Base-by-base conservation (phyloP, 345 rosid species). In the Boechera divaricarpa region DNA sequence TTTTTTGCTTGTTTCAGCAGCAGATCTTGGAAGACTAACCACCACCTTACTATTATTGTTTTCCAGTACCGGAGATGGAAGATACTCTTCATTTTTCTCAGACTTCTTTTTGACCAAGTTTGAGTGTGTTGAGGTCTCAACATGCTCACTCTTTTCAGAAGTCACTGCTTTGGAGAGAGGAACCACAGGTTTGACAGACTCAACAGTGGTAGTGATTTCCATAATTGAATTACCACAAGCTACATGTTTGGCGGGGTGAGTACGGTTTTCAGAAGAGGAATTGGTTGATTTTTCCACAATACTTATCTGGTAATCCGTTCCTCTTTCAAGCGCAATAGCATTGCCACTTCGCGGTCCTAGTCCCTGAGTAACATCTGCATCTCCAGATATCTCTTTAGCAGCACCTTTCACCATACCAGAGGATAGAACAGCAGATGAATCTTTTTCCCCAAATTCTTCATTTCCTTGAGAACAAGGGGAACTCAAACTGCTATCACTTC, bases 381-480 rank as follows among this genome's bases (percentile, higher is more conserved):
- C 78, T 76, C 59, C 39, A 38, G 72, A 64, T 65, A 71, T 29
- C 49, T 80, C 89, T 41, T 73, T 75, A 33, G 67, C 24, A 71
- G 67, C 1, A 4, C 32, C 82, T 73, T 79, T 79, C 64, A 82
- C 79, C 52, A 80, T 1, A 52, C 11, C 77, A 75, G 72, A 32
- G 3, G 88, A 70, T 29, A 6, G 58, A 73, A 44, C 66, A 65
- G 81, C 26, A 51, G 69, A 79, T 4, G 72, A 69, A 73, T 66
- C 89, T 15, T 62, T 75, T 60, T 80, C 79, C 32, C 75, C 87
- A 36, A 79, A 63, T 16, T 79, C 91, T 55, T 73, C 85, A 77
- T 74, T 85, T 18, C 76, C 86, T 67, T 82, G 88, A 53, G 94
- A 87, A 60, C 70, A 81, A 60, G 90, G 90, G 72, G 92, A 85